Conservation (phyloP, 768 basidiomycete species). For the Lactarius sanguifluus region DNA sequence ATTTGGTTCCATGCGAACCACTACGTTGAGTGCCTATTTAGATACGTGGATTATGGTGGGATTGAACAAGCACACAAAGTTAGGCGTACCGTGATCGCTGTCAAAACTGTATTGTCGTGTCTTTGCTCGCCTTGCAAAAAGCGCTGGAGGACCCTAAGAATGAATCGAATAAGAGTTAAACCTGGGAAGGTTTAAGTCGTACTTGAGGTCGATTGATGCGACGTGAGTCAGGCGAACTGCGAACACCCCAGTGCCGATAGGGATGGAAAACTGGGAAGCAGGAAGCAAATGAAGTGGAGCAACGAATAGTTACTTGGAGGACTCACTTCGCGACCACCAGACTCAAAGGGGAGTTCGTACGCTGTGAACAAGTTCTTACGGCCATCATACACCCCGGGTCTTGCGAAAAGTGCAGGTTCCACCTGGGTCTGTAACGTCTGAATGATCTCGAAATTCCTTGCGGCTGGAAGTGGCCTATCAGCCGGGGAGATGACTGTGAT, state of each 20-base stretch:
- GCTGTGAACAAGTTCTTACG: conserved; percentile 73
- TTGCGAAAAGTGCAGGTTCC: conserved; percentile 68
- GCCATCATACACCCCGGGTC: conserved; percentile 74
- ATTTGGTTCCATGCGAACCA: conserved; percentile 72
- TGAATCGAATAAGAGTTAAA: background rate
- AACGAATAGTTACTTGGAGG: background rate
- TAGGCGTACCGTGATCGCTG: conserved; percentile 58
- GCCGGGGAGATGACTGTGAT: conserved; percentile 54
- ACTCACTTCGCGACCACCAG: conserved; percentile 49
- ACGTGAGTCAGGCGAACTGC: conserved; percentile 65
- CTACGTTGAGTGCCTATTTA: conserved; percentile 66
- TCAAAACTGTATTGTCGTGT: conserved; percentile 65
- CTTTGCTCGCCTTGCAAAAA: conserved; percentile 67
- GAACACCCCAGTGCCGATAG: conserved; percentile 56
- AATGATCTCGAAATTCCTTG: conserved; percentile 71
- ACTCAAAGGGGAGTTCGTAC: conserved; percentile 58
- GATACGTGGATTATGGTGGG: background rate
- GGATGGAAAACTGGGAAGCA: conserved; percentile 58
- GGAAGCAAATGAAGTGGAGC: conserved; percentile 15
- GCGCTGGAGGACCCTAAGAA: conserved; percentile 55
- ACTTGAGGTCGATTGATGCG: conserved; percentile 82
- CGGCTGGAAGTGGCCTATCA: conserved; percentile 65
- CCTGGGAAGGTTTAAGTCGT: conserved; percentile 42
- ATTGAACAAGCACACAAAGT: background rate
- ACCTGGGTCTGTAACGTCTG: conserved; percentile 56